Conservation (phyloP, 106 monocot genomes). For the Chionographis japonica region DNA sequence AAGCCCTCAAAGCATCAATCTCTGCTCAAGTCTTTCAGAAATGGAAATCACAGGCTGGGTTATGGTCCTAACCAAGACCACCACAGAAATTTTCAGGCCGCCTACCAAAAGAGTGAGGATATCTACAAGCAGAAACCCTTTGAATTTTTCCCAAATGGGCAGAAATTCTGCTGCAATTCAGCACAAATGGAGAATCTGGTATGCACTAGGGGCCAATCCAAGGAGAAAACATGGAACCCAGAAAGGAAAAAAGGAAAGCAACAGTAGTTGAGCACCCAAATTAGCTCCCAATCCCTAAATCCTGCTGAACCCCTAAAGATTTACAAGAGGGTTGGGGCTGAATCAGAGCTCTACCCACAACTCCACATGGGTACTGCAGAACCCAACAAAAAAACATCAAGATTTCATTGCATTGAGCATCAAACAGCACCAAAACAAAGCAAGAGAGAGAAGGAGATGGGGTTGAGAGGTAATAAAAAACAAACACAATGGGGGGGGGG, state of each 20-base stretch:
- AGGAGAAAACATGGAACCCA: background rate
- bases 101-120: slow-evolving; percentile 2
- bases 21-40: background rate
- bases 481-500: background rate
- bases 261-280: no score
- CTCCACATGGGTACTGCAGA: no score
- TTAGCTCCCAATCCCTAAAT: no score
- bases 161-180: background rate
- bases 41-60: slow-evolving; percentile 1
- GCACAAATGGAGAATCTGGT: background rate
- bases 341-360: no score
- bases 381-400: no score
- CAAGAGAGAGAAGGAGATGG: no score
- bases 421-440: no score
- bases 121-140: background rate
- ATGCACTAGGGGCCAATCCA: background rate
- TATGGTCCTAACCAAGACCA: background rate
- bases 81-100: background rate
- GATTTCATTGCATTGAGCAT: no score
- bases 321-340: no score
- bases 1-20: background rate
- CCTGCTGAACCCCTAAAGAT: no score
- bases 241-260: no score
- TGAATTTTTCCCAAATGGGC: background rate
- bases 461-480: no score